A percentile compares a stretch with the other conserved stretches of the same genome.
phyloP scores from a whole-genome alignment of 192 early-diverging fungal genomes.

The Dispira parvispora region DNA sequence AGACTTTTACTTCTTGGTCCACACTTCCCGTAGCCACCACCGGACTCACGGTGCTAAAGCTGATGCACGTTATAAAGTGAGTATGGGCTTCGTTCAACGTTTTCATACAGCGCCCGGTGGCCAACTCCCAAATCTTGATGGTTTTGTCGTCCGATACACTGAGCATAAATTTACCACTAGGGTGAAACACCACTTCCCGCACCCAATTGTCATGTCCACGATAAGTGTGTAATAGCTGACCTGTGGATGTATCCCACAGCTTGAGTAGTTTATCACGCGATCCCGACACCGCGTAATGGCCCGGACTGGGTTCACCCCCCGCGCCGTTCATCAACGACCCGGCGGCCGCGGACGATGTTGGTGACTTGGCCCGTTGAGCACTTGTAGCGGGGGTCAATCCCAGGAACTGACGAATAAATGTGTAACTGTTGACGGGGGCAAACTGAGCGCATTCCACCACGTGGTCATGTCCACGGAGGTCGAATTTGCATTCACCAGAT shows the following conservation, averaged over 20 bases:
- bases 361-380: not conserved
- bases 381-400: conserved; percentile 27
- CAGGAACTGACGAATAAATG: conserved; percentile 48
- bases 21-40: conserved; percentile 77
- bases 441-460: conserved; percentile 88
- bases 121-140: conserved; percentile 77
- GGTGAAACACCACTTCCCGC: conserved; percentile 66
- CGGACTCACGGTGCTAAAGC: conserved; percentile 42
- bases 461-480: conserved; percentile 82
- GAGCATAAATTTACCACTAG: conserved; percentile 64
- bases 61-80: conserved; percentile 82
- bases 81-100: conserved; percentile 58
- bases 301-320: conserved; percentile 31
- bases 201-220: conserved; percentile 90
- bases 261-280: conserved; percentile 85
- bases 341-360: not conserved
- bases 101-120: conserved; percentile 63
- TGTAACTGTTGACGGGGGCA: conserved; percentile 49
- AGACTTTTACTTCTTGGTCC: conserved; percentile 59
- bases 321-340: not conserved
- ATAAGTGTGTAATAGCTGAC: conserved; percentile 58
- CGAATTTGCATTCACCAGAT: conserved; percentile 55
- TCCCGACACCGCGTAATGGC: conserved; percentile 60
- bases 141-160: conserved; percentile 85
- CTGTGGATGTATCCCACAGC: conserved; percentile 59